A percentile compares a stretch with the other conserved stretches of the same genome.
Conservation (phyloP, 2,329 filamentous ascomycete species). For the Botrytis fragariae region DNA sequence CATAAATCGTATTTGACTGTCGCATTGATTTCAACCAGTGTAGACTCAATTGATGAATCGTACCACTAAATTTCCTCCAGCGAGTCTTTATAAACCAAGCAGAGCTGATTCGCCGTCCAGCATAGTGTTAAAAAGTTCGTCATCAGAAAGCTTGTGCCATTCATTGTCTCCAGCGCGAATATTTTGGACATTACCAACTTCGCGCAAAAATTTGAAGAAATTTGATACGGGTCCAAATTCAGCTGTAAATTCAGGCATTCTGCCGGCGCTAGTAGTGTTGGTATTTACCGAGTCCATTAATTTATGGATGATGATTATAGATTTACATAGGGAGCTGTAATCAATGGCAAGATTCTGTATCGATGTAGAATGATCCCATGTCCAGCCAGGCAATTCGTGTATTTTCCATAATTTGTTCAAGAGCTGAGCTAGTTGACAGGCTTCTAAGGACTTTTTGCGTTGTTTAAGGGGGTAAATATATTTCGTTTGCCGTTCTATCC, state of each 20-base stretch:
- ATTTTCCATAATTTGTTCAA: no score
- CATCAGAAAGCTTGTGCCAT: not conserved
- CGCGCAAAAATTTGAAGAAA: not conserved
- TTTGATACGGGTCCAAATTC: not conserved
- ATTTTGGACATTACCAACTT: not conserved
- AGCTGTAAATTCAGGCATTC: not conserved
- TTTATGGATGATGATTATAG: not conserved
- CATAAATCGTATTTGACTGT: not conserved
- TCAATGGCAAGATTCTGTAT: not conserved
- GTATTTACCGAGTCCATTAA: accelerated
- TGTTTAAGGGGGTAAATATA: not conserved
- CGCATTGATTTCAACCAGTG: not conserved
- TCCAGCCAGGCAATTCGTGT: not conserved
- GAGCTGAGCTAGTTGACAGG: not conserved
- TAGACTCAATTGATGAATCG: not conserved
- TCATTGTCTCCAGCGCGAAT: not conserved
- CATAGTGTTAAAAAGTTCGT: not conserved
- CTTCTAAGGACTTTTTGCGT: not conserved
- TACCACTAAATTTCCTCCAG: not conserved
- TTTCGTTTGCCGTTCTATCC: not conserved
- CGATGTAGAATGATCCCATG: not conserved
- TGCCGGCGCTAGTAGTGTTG: no score
- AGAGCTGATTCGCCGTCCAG: not conserved
- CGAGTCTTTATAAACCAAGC: not conserved
- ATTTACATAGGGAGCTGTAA: not conserved